Base-by-base conservation (phyloP, 2,329 filamentous ascomycete genomes). In the Alternaria sp. region DNA sequence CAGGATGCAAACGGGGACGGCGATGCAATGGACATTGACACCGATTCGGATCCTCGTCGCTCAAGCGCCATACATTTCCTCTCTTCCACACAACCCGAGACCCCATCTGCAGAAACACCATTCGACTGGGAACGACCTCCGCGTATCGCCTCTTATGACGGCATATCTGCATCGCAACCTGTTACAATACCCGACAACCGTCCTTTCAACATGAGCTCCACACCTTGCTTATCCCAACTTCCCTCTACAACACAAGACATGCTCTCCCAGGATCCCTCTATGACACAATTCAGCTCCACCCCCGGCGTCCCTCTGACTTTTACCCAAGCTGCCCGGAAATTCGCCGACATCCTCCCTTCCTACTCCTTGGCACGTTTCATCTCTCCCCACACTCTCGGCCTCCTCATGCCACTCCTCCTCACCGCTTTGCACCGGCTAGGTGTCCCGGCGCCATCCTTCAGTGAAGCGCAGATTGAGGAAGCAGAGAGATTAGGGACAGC, bases 351-450 rank as follows among this genome's bases (percentile, higher is more conserved):
- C 68, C 87, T 97, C 41, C 96, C 95, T 0, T 84, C 90, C 7
- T 91, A 96, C 74, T 88, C 91, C 0, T 86, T 99, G 62, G 94
- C 94, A 6, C 90, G 93, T 56, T 99, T 99, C 84, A 93, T 95
- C 79, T 97, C 93, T 0, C 86, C 89, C 49, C 88, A 94, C 71
- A 86, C 92, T 1, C 82, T 92, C 5, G 81, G 85, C 13, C 85
- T 94, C 56, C 86, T 99, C 1, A 84, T 96, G 0, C 89, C 93
- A 51, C 88, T 94, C 75, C 82, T 99, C 21, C 84, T 86, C 68
- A 90, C 93, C 65, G 91, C 92, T 1, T 82, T 99, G 28, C 92
- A 96, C 74, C 88, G 91, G 57, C 86, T 98, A 37, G 93, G 93
- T 64, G 88, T 99, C 2, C 91, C 92, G 0, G 85, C 90, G 5